phyloP scores from a whole-genome alignment of 139 green algal species.

The Coelastrella sp. region DNA sequence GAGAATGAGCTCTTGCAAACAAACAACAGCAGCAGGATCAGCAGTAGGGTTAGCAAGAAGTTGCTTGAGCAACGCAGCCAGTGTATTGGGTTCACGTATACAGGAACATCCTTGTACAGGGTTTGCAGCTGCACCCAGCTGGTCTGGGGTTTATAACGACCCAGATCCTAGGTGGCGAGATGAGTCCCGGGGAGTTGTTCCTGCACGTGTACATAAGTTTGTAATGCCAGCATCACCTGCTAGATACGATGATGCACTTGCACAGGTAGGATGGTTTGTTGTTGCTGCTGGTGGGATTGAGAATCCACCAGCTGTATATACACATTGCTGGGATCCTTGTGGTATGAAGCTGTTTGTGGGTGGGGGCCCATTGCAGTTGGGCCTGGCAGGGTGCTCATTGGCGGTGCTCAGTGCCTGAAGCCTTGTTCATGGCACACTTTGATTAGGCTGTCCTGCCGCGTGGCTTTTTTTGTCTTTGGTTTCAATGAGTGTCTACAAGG shows the following conservation, averaged over 20 bases:
- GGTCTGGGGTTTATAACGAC: background rate
- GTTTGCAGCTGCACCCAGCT: background rate
- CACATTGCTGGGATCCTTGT: background rate
- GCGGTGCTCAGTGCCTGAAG: background rate
- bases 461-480: too few species aligned
- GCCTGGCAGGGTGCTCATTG: background rate
- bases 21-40: slow-evolving; percentile 7
- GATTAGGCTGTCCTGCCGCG: too few species aligned
- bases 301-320: slow-evolving; percentile 3
- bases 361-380: slow-evolving; percentile 4
- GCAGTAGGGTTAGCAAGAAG: background rate
- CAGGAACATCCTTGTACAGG: background rate
- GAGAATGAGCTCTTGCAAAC: background rate
- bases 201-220: background rate
- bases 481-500: too few species aligned
- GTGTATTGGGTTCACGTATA: background rate
- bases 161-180: background rate
- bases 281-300: background rate
- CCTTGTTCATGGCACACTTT: background rate
- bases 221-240: background rate
- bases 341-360: slow-evolving; percentile 29
- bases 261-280: background rate
- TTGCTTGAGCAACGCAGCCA: background rate
- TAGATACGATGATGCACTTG: background rate
- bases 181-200: background rate